These are phyloP conservation scores for Vicia villosa DNA, from an alignment of 306 rosid genomes.

Conservation along the genomic window DNA sequence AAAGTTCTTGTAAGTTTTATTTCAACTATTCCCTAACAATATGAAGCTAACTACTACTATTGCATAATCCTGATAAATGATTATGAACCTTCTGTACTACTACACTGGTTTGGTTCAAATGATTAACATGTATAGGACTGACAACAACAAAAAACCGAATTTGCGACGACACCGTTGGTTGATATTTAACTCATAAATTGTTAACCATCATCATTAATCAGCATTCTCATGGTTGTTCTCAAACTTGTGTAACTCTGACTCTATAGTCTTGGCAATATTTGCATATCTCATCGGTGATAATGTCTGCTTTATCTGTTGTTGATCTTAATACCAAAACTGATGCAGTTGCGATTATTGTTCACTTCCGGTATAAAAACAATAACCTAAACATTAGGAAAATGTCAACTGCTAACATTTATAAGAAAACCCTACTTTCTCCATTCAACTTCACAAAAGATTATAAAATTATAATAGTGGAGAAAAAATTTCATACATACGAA, in stretches of 20 bases:
- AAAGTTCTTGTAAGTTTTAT: conserved; percentile 39
- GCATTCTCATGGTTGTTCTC: conserved; percentile 48
- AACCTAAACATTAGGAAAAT: too few species aligned
- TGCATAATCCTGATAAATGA: conserved; percentile 24
- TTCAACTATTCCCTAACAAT: conserved; percentile 40
- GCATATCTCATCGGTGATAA: too few species aligned
- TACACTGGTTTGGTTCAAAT: conserved; percentile 36
- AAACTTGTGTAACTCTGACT: conserved; percentile 66
- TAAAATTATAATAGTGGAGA: too few species aligned
- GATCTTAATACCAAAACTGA: too few species aligned
- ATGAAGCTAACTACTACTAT: conserved; percentile 42
- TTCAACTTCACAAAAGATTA: too few species aligned
- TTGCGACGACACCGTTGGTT: conserved; percentile 13
- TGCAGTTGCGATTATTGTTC: too few species aligned
- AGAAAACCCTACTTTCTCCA: too few species aligned
- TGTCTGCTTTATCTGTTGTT: too few species aligned
- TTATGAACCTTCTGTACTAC: background rate
- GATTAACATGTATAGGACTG: conserved; percentile 19
- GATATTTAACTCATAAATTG: background rate
- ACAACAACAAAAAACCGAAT: conserved; percentile 18
- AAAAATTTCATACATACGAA: too few species aligned
- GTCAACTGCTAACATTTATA: too few species aligned
- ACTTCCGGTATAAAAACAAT: too few species aligned
- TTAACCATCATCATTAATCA: conserved; percentile 17
- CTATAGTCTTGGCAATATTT: conserved; percentile 60